These are phyloP conservation scores for Drosera capensis DNA, from an alignment of 148 eudicot genomes.

Conservation along the genomic window DNA sequence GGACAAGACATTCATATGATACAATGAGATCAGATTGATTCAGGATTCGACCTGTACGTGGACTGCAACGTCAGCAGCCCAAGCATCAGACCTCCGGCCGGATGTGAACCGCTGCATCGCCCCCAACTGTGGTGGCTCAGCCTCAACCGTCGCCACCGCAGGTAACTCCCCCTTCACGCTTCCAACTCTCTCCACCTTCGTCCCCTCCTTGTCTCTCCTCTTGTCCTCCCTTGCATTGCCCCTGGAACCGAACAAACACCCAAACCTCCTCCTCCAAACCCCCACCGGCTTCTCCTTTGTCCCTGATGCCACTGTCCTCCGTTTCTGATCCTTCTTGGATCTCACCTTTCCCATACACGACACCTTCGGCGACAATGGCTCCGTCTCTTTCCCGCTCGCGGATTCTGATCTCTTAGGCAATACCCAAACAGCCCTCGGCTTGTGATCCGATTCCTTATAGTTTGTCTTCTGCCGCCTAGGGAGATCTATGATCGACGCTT, in stretches of 20 bases:
- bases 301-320: slow-evolving; percentile 11
- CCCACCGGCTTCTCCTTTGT: slow-evolving; percentile 15
- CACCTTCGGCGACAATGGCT: slow-evolving; percentile 83
- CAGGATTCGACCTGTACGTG: no score
- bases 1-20: no score
- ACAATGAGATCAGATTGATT: no score
- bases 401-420: slow-evolving; percentile 49
- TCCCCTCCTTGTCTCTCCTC: neutral
- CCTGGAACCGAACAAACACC: slow-evolving; percentile 26
- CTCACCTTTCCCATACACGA: slow-evolving; percentile 80
- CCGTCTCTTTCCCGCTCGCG: slow-evolving; percentile 21
- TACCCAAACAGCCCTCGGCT: slow-evolving; percentile 23
- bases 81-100: slow-evolving; percentile 47
- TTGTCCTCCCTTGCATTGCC: slow-evolving; percentile 2
- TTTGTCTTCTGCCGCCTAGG: slow-evolving; percentile 51
- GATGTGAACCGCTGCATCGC: slow-evolving; percentile 51
- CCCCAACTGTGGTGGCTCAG: slow-evolving; percentile 41
- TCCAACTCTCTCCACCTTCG: slow-evolving; percentile 6
- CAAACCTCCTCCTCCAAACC: slow-evolving; percentile 20
- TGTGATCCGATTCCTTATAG: slow-evolving; percentile 23
- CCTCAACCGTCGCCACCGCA: slow-evolving; percentile 8
- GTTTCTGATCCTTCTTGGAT: slow-evolving; percentile 35
- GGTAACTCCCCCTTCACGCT: slow-evolving; percentile 2
- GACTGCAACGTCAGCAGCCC: slow-evolving; percentile 25
- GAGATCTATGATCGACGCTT: slow-evolving; percentile 37